phyloP scores from a whole-genome alignment of 2,329 filamentous ascomycete species.

The Basipetospora sp. region DNA sequence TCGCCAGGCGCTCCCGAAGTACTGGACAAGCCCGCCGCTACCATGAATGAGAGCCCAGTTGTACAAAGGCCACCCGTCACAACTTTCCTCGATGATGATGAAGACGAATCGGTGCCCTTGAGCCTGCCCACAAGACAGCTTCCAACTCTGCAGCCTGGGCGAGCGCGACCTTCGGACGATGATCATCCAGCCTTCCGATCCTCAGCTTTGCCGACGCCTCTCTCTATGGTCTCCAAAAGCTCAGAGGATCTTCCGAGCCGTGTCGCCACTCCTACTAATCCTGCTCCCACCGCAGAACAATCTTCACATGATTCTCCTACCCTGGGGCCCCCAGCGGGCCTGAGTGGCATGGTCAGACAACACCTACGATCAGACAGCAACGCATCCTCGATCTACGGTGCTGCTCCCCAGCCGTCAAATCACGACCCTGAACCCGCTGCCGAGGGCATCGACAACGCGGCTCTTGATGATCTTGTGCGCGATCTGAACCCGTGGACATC shows the following conservation, averaged over 20 bases:
- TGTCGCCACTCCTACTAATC: slow-evolving; percentile 1
- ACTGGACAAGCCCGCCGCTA: slow-evolving; percentile 13
- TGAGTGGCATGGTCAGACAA: slow-evolving; percentile 70
- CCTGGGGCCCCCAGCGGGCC: slow-evolving; percentile 50
- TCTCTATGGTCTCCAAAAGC: slow-evolving; percentile 19
- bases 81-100: slow-evolving; percentile 33
- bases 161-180: slow-evolving; percentile 31
- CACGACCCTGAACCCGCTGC: slow-evolving; percentile 19
- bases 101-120: slow-evolving; percentile 19
- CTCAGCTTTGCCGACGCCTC: slow-evolving; percentile 28
- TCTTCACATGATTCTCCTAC: slow-evolving; percentile 59
- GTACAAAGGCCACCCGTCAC: slow-evolving; percentile 20
- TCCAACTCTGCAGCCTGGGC: slow-evolving; percentile 8
- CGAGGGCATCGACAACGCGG: slow-evolving; percentile 17
- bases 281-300: slow-evolving; percentile 3
- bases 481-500: slow-evolving; percentile 31
- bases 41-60: slow-evolving; percentile 16
- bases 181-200: slow-evolving; percentile 41
- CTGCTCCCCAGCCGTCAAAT: slow-evolving; percentile 23
- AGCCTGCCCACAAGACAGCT: slow-evolving; percentile 11
- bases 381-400: slow-evolving; percentile 61
- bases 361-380: slow-evolving; percentile 73
- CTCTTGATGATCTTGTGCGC: slow-evolving; percentile 18
- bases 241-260: slow-evolving; percentile 10
- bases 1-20: slow-evolving; percentile 31